These are phyloP conservation scores for Xylaria bambusicola DNA, from an alignment of 495 filamentous ascomycete genomes.

Conservation along the genomic window DNA sequence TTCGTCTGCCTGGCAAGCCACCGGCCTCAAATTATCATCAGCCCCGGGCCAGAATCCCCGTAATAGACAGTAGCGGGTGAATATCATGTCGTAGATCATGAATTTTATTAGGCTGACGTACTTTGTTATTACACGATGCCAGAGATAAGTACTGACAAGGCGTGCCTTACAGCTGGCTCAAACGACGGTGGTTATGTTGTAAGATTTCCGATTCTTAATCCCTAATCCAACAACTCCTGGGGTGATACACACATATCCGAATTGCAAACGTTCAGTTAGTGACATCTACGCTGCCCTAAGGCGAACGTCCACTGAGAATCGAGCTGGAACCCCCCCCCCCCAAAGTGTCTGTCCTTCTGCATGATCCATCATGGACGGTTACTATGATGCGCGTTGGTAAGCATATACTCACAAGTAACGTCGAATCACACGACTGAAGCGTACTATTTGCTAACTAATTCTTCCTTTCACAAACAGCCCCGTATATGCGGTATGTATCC, in stretches of 20 bases:
- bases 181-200: background rate
- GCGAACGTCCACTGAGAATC: background rate
- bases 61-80: conserved; percentile 11
- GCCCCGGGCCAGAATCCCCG: too few relatives aligned
- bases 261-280: background rate
- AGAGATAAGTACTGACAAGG: background rate
- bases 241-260: background rate
- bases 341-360: background rate
- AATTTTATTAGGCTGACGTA: background rate
- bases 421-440: background rate
- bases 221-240: too few relatives aligned
- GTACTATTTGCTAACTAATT: background rate
- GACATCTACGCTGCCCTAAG: background rate
- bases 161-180: background rate
- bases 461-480: conserved; percentile 28
- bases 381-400: conserved; percentile 27
- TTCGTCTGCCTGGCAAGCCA: conserved; percentile 13
- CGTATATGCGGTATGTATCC: conserved; percentile 43
- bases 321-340: too few relatives aligned
- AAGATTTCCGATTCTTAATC: too few relatives aligned
- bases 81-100: background rate
- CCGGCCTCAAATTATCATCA: too few relatives aligned
- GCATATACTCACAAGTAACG: conserved; percentile 1
- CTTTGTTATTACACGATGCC: background rate
- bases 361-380: conserved; percentile 10